Conservation (phyloP, 257 asterid species). For the Przewalskia tangutica region DNA sequence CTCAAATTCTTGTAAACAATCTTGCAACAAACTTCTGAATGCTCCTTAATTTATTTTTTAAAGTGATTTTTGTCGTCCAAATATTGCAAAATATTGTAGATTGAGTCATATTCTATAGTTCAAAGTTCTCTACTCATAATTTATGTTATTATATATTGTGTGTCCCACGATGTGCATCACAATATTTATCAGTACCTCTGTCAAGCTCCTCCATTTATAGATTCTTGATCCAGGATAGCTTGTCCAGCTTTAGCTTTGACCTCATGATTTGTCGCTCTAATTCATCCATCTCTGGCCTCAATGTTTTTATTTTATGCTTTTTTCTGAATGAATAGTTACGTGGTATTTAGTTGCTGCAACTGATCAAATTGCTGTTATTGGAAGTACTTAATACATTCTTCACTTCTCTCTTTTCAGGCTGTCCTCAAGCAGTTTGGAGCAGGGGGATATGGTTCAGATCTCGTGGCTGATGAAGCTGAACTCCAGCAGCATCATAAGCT, state of each 20-base stretch:
- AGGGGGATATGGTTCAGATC: constrained; percentile 70
- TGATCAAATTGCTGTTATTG: background rate
- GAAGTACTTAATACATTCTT: background rate
- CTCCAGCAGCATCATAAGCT: constrained; percentile 93
- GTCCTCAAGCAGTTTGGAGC: constrained; percentile 94
- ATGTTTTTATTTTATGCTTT: background rate
- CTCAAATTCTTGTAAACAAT: background rate
- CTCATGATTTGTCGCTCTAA: background rate
- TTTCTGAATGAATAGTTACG: background rate
- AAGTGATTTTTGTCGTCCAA: background rate
- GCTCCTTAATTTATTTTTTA: background rate
- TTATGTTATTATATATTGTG: background rate
- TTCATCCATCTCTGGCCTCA: background rate
- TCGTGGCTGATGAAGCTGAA: constrained; percentile 67
- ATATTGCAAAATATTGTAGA: background rate
- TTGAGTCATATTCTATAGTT: background rate
- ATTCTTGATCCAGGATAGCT: background rate
- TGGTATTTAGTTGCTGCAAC: background rate
- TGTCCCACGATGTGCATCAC: background rate
- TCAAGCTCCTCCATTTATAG: background rate
- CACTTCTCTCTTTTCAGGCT: constrained; percentile 44
- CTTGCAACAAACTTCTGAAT: background rate
- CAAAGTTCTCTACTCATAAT: background rate
- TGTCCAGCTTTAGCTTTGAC: background rate
- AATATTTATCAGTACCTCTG: background rate